Base-by-base conservation (phyloP, 768 basidiomycete species). In the Boletales sp. region DNA sequence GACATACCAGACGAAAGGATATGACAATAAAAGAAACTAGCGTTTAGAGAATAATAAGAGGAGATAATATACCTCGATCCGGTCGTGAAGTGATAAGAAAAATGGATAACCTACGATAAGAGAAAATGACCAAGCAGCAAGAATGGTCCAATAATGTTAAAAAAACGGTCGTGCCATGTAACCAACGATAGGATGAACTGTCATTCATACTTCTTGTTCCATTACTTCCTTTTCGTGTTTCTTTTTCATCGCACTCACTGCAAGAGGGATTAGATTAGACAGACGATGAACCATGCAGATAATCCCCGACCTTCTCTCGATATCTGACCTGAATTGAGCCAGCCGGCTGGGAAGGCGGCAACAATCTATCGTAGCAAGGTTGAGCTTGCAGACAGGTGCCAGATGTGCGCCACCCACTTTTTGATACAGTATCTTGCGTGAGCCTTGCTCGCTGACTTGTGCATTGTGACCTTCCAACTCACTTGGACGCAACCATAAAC, bases 201-300 rank as follows among this genome's bases (percentile, higher is more conserved):
- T 28, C 14, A 12, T 41, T 68, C 50, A 69, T 0, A 44, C 55
- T 35, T 84, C 83, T 56, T 78, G 74, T 58, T 87, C 84, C 77
- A 80, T 74, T 21, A 75, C 74, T 61, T 90, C 87, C 60, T 81
- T 81, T 67, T 90, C 87, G 53, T 80, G 75, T 56, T 76, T 82
- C 75, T 90, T 90, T 74, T 90, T 90, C 80, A 90, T 87, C 8
- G 84, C 81, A 62, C 87, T 89, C 79, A 90, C 87, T 89, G 58
- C 10, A 34, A 25, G 15, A 36, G 28, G 11, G 17, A 46, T 49
- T 19, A 49, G 18, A 45, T 49, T 28, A 49, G 34, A 34, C 48
- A 40, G 19, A 38, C 7, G 30, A 30, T 44, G 11, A 15, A 18
- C 5, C 25, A 4, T 41, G 12, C 7, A 34, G 3, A 13, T n/a